Base-by-base conservation (phyloP, 768 basidiomycete genomes). In the Psilocybe subaeruginosa region DNA sequence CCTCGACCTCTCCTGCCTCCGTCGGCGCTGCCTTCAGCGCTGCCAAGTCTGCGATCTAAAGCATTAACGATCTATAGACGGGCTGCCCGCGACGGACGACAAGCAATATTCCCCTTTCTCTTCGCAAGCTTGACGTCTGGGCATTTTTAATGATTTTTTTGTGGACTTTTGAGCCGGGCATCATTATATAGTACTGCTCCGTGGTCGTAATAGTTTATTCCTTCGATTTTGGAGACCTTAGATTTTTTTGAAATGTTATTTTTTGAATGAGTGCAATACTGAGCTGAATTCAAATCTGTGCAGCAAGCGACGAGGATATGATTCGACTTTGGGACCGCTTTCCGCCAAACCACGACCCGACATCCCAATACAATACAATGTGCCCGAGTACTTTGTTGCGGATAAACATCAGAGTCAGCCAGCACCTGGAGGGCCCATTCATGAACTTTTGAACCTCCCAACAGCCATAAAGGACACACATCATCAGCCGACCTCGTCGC, bases 1-100 rank as follows among this genome's bases (percentile, higher is more conserved):
- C 64, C 30, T 53, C 53, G 3, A 66, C 64, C 50, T 71, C 70
- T 17, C 74, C 66, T 23, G 61, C 59, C 14, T 73, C 74, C 14
- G 78, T 79, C 56, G 70, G 70, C 49, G 65, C 72, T 59, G 77
- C 78, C n/a, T 77, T 65, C 69, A 66, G 67, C 52, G 66, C 72
- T 53, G 67, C 76, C 39, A 56, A 61, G 51, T 60, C 69, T 56
- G 73, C 76, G 27, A 63, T 66, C 54, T 60, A 56, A 59, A n/a
- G 48, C 41, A 46, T 41, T 39, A 29, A 57, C 39, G 19, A 9
- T 7, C 30, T 29, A 35, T 59, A 35, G n/a, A 52, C 17, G 43
- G 31, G 45, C 53, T 55, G 3, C 29, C 29, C 49, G 52, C 39
- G 46, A 49, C 4, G 60, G 56, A 41, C 54, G 54, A 57, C 65